Evolutionary conservation across 148 eudicot genomes (phyloP).

Genomic region (Rhododendron vialii): DNA sequence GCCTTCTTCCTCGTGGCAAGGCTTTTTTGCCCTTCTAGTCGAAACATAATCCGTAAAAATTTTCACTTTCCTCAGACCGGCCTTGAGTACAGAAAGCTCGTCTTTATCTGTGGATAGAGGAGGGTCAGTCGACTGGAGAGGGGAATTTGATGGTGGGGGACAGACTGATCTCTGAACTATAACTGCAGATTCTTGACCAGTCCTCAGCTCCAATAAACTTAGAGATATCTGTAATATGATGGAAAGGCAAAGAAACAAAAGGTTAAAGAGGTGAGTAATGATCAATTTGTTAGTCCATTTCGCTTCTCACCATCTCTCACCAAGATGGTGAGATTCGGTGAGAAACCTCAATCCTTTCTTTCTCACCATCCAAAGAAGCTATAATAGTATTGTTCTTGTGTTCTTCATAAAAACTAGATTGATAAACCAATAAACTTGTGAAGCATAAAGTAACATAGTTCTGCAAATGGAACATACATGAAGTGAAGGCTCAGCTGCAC

Average conservation of each 20-base stretch:
- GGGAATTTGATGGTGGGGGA: slow-evolving; percentile 32
- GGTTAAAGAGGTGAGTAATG: neutral
- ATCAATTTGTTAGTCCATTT: neutral
- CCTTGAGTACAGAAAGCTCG: slow-evolving; percentile 89
- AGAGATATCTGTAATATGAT: slow-evolving; percentile 53
- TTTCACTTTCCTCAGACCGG: slow-evolving; percentile 78
- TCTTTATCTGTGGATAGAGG: slow-evolving; percentile 57
- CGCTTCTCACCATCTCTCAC: neutral
- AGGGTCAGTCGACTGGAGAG: slow-evolving; percentile 35
- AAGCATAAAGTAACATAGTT: neutral
- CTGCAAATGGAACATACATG: slow-evolving; percentile 35
- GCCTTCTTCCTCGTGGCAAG: slow-evolving; percentile 60
- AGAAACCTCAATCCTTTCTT: neutral
- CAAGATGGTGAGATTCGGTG: neutral
- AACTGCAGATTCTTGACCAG: slow-evolving; percentile 56
- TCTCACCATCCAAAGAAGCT: neutral
- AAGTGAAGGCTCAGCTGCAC: slow-evolving; percentile 41
- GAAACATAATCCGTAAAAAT: slow-evolving; percentile 78
- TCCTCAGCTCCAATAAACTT: slow-evolving; percentile 54
- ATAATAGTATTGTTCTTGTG: neutral
- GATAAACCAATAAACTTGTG: neutral
- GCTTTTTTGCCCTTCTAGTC: slow-evolving; percentile 65
- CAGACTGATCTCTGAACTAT: slow-evolving; percentile 33
- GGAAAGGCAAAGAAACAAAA: neutral
- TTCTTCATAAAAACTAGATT: neutral